Evolutionary conservation across 2,329 filamentous ascomycete species (phyloP), one percentile per base, ranked within the genome.

Genomic region (Ophiostoma fasciatum): DNA sequence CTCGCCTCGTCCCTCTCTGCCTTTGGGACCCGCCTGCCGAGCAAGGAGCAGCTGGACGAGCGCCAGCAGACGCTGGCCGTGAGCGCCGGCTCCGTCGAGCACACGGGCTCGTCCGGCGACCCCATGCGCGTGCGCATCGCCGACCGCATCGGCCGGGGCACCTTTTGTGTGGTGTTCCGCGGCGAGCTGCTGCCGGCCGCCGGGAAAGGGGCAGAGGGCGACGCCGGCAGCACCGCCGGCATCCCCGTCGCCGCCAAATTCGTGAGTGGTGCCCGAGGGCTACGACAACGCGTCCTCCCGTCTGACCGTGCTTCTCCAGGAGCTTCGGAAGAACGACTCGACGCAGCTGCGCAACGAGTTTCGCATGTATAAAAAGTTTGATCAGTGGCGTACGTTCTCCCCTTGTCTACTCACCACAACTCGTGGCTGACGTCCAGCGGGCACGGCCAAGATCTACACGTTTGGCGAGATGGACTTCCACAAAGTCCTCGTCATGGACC

Each of bases 11-110:
- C 32, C n/a, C 14, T 45, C 9, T 23, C 39, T 10, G 20, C 8
- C 5, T 36, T 42, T 13, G 7, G 19, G 11, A 12, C 14, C 7
- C 32, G 35, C 3, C 50, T 93, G 80, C n/a, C 96, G 62, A 1
- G 76, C 76, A n/a, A 84, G 74, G 52, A 96, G 94, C 3, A 94
- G 66, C 50, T 96, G 84, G 13, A 94, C 74, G 17, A 96, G 62
- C 1, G 88, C 87, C 44, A 46, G 35, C 34, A 19, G 11, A 8
- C 12, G 1, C 35, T 46, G 2, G 15, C 18, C 7, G 22, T 39
- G 10, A 25, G 21, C 19, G 37, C 36, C 4, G 42, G 40, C 10
- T 25, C 33, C 1, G 12, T 42, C 14, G 35, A 43, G 19, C 20
- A 23, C 13, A 39, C 38, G 4, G 37, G 39, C 28, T 29, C 18